Percentiles rank a stretch among this genome's conserved stretches.
These are phyloP conservation scores for Collybiopsis confluens DNA, from an alignment of 768 basidiomycete genomes.

Conservation along the genomic window DNA sequence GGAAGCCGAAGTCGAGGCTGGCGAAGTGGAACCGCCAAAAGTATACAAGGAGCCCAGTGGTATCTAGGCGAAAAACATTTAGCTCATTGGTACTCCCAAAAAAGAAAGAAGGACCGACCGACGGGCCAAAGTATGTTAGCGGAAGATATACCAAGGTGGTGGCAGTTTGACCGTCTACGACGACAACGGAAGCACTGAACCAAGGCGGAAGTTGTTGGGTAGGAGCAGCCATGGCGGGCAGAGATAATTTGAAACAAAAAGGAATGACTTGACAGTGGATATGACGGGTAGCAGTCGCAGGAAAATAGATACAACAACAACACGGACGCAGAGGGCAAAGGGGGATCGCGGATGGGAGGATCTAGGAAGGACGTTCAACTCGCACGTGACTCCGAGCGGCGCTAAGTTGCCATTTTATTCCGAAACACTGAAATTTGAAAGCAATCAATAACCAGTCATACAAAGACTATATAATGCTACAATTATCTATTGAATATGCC, in stretches of 20 bases:
- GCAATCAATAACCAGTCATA: no score
- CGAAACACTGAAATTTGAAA: no score
- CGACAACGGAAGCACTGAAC: constrained; percentile 54
- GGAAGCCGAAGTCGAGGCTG: constrained; percentile 28
- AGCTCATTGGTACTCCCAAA: background rate
- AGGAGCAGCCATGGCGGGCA: constrained; percentile 49
- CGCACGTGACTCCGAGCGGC: no score
- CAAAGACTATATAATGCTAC: no score
- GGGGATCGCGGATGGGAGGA: no score
- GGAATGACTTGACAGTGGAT: background rate
- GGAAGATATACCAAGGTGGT: constrained; percentile 60
- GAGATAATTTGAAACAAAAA: background rate
- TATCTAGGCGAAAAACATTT: constrained; percentile 44
- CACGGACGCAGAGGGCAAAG: no score
- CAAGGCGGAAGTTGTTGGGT: constrained; percentile 71
- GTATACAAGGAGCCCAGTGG: constrained; percentile 70
- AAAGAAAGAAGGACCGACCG: constrained; percentile 47
- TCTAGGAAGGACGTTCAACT: no score
- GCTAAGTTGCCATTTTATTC: no score
- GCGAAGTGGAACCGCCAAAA: constrained; percentile 70
- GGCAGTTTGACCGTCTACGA: constrained; percentile 50
- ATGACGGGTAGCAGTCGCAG: no score
- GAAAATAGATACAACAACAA: no score
- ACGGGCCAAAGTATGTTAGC: constrained; percentile 79
- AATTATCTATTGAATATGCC: no score